Base-by-base conservation (phyloP, 1,284 basidiomycete genomes). In the Cyathus olla region DNA sequence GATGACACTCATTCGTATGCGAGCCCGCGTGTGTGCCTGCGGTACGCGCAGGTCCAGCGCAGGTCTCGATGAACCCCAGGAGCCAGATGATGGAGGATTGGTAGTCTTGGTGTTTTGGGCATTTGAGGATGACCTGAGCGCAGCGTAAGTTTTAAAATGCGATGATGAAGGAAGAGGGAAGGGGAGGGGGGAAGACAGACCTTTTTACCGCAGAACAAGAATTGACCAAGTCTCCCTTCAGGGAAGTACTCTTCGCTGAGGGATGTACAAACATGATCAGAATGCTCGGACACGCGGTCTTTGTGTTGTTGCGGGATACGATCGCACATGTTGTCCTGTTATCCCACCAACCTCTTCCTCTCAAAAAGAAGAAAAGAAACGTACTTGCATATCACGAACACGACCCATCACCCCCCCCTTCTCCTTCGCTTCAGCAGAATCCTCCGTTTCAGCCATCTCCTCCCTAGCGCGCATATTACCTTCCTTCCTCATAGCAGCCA, bases 31-130 rank as follows among this genome's bases (percentile, higher is more conserved):
- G 75, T 22, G 78, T 73, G 26, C 83, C 79, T 22, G 88, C 79
- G 22, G 76, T 79, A 48, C 81, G 82, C n/a, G 90, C 90, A 67
- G 93, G 88, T 3, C 81, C 80, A 47, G 89, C 87, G 80, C 97
- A 98, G 72, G 93, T 89, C 72, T 91, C 88, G n/a, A 93, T 73
- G 60, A 87, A 84, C 55, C 83, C 80, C 49, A 96, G 82, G 39
- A 96, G 83, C 93, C 94, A 96, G 21, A 80, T 80, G 66, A 96
- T 87, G 39, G 92, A 90, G 58, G 89, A 90, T 70, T 96, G 94
- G 80, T 98, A 98, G 73, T 97, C 94, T 61, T 91, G 87, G 80
- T 97, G 95, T 73, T 92, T 90, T 82, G 98, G 97, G 78, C 95
- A 96, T 78, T 98, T 97, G 61, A 96, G 85, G 63, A 98, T 88